Evolutionary conservation across 2,329 filamentous ascomycete species (phyloP).

Genomic region (Epichloe aotearoae): DNA sequence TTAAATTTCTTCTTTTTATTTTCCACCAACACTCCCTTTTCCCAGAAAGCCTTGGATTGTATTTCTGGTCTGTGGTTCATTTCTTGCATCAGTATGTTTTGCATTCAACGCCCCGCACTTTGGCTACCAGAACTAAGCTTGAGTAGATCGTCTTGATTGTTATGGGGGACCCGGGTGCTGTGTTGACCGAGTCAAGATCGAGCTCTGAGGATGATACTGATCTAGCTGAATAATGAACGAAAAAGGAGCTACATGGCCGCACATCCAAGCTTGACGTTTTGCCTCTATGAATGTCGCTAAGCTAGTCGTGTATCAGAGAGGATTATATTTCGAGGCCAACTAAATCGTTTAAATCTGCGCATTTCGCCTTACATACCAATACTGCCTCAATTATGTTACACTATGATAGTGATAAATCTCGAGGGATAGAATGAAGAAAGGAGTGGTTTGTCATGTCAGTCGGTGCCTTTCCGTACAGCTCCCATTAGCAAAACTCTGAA

Average conservation of each 20-base stretch:
- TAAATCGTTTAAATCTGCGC: no score
- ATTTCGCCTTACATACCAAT: no score
- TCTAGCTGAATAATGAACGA: neutral
- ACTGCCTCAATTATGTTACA: no score
- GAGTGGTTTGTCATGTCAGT: no score
- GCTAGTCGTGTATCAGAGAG: neutral
- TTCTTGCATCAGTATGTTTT: neutral
- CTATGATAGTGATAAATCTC: no score
- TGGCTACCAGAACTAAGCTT: neutral
- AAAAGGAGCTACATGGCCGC: no score
- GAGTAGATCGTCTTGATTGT: neutral
- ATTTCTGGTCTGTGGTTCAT: neutral
- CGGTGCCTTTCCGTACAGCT: no score
- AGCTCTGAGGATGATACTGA: neutral
- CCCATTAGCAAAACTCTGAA: no score
- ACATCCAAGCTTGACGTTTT: no score
- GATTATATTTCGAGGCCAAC: neutral
- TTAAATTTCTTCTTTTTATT: neutral
- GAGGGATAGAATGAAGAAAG: no score
- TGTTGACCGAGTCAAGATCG: neutral
- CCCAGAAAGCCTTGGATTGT: neutral
- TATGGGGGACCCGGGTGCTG: neutral
- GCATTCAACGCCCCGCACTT: neutral
- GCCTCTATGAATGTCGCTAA: no score
- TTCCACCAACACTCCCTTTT: neutral